Evolutionary conservation across 1,284 basidiomycete species (phyloP).

Genomic region (Marasmius oreades): DNA sequence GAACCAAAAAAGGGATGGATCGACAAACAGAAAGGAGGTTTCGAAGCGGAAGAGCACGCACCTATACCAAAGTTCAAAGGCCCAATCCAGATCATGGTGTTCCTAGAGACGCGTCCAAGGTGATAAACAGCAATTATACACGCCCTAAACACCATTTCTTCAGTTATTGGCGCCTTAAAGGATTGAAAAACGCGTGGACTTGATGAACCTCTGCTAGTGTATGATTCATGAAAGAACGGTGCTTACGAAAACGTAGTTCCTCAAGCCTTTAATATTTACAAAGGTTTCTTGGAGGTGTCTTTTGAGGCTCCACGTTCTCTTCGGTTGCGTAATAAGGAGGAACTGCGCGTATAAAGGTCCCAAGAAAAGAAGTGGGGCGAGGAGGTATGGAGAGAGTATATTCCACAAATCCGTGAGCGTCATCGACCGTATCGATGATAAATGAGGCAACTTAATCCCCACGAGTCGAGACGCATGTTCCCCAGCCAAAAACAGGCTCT

Average conservation of each 20-base stretch:
- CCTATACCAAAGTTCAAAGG: slow-evolving; percentile 90
- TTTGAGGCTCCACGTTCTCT: slow-evolving; percentile 47
- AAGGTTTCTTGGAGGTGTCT: slow-evolving; percentile 39
- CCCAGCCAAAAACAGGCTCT: slow-evolving; percentile 14
- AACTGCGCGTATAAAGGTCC: slow-evolving; percentile 77
- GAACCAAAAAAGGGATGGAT: not conserved
- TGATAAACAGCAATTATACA: slow-evolving; percentile 78
- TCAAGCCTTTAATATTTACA: slow-evolving; percentile 51
- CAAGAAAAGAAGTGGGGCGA: slow-evolving; percentile 78
- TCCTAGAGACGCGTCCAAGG: slow-evolving; percentile 45
- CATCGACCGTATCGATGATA: slow-evolving; percentile 4
- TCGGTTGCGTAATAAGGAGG: slow-evolving; percentile 56
- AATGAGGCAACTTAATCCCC: slow-evolving; percentile 23
- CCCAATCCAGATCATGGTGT: slow-evolving; percentile 72
- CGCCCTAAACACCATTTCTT: slow-evolving; percentile 90
- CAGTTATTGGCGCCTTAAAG: slow-evolving; percentile 80
- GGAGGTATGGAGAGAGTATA: slow-evolving; percentile 52
- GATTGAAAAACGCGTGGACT: not conserved
- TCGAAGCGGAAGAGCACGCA: slow-evolving; percentile 31
- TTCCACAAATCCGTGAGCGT: not conserved
- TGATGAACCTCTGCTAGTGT: not conserved
- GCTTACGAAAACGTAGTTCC: slow-evolving; percentile 77
- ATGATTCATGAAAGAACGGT: not conserved
- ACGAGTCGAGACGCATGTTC: slow-evolving; percentile 17
- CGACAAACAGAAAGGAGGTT: not conserved